Percentiles rank a stretch among this genome's conserved stretches.
Evolutionary conservation across 441 rosid species (phyloP).

Genomic region (Jatropha multifida): DNA sequence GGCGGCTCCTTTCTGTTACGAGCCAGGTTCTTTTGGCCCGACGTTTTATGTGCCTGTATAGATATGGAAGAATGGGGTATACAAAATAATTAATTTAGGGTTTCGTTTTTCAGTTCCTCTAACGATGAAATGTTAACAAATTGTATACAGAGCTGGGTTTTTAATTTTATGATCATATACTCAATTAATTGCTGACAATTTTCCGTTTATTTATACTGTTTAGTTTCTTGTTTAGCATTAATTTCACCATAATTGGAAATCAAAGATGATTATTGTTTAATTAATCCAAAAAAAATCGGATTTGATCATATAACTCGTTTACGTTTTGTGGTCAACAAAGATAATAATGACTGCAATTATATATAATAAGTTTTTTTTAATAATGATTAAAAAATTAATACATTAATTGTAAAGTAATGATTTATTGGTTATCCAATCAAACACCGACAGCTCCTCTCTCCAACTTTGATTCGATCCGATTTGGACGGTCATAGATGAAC

Average conservation of each 20-base stretch:
- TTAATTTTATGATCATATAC: not conserved
- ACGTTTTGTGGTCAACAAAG: too few species aligned
- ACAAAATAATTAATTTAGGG: not conserved
- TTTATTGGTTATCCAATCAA: constrained; percentile 9
- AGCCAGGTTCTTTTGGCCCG: constrained; percentile 42
- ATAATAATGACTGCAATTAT: too few species aligned
- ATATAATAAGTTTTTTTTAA: not conserved
- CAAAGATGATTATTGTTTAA: too few species aligned
- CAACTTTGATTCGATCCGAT: constrained; percentile 11
- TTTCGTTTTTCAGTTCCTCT: not conserved
- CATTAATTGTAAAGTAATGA: not conserved
- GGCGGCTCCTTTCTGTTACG: constrained; percentile 73
- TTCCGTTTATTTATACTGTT: too few species aligned
- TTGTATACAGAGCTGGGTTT: not conserved
- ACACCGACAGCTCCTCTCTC: not conserved
- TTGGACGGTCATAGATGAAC: constrained; percentile 20
- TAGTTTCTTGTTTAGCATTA: too few species aligned
- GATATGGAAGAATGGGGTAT: not conserved
- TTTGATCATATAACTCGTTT: too few species aligned
- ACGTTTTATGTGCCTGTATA: constrained; percentile 58
- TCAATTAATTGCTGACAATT: constrained; percentile 2
- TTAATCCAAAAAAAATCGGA: not conserved
- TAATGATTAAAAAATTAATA: too few species aligned
- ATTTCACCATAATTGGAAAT: not conserved
- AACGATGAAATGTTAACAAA: not conserved